phyloP scores from a whole-genome alignment of 768 basidiomycete species.

The Hygrocybe punicea region DNA sequence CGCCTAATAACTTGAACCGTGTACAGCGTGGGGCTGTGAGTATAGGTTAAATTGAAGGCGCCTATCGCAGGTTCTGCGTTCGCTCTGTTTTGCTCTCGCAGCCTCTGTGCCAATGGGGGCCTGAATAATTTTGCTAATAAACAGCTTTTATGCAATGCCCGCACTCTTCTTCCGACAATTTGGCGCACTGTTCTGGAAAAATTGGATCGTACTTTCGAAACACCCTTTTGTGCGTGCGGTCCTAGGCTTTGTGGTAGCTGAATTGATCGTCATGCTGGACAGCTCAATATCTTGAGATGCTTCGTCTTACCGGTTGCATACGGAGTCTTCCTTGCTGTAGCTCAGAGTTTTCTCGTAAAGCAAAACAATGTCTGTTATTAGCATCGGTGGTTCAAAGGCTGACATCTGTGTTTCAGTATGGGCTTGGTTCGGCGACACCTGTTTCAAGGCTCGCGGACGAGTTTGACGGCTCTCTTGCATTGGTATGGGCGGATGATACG shows the following conservation, averaged over 20 bases:
- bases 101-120: too few relatives aligned
- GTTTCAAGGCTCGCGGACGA: constrained; percentile 45
- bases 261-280: not conserved
- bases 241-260: not conserved
- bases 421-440: constrained; percentile 55
- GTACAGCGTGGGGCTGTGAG: too few relatives aligned
- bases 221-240: constrained; percentile 54
- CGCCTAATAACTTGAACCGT: too few relatives aligned
- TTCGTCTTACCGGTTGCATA: constrained; percentile 63
- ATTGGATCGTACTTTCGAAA: constrained; percentile 68
- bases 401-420: constrained; percentile 43
- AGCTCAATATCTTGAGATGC: constrained; percentile 62
- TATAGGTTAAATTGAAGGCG: too few relatives aligned
- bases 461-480: constrained; percentile 50
- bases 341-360: constrained; percentile 56
- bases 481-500: constrained; percentile 71
- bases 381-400: not conserved
- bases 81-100: too few relatives aligned
- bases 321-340: constrained; percentile 63
- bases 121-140: too few relatives aligned
- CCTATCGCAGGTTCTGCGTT: too few relatives aligned
- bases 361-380: constrained; percentile 54
- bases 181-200: constrained; percentile 61
- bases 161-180: constrained; percentile 56
- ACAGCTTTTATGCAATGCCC: not conserved